Evolutionary conservation across 2,329 filamentous ascomycete species (phyloP).

Genomic region (Fusarium guadeloupense): DNA sequence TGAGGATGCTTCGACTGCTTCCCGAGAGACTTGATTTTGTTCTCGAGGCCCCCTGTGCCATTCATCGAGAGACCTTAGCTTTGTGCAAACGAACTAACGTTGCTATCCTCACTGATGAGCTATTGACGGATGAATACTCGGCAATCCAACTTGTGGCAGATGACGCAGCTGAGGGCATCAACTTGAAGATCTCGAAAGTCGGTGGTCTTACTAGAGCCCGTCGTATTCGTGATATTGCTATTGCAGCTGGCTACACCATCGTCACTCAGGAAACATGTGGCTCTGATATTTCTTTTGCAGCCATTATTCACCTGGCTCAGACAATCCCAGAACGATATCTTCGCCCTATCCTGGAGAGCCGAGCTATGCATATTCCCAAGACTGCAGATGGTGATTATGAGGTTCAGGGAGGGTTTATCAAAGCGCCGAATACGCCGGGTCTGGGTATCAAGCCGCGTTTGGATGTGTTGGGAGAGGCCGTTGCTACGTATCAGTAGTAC

Average conservation of each 20-base stretch:
- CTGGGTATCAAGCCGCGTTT: constrained; percentile 20
- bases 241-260: constrained; percentile 32
- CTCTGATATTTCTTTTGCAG: constrained; percentile 30
- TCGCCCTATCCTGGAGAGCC: constrained; percentile 27
- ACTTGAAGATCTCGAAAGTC: constrained; percentile 34
- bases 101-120: constrained; percentile 28
- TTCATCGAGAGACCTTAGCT: constrained; percentile 21
- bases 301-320: constrained; percentile 30
- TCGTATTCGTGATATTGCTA: constrained; percentile 26
- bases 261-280: constrained; percentile 28
- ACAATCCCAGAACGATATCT: constrained; percentile 25
- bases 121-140: constrained; percentile 22
- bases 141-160: constrained; percentile 25
- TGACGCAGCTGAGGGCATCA: constrained; percentile 29
- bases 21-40: constrained; percentile 31
- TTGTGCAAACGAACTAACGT: constrained; percentile 19
- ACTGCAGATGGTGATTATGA: constrained; percentile 29
- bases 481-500: no score
- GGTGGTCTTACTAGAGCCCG: constrained; percentile 27
- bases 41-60: constrained; percentile 32
- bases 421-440: constrained; percentile 24
- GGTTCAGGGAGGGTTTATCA: constrained; percentile 13
- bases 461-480: constrained; percentile 29
- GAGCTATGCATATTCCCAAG: constrained; percentile 24
- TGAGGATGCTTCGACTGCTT: constrained; percentile 29